Conservation (phyloP, 2,329 filamentous ascomycete species). For the Sarocladium oryzae region DNA sequence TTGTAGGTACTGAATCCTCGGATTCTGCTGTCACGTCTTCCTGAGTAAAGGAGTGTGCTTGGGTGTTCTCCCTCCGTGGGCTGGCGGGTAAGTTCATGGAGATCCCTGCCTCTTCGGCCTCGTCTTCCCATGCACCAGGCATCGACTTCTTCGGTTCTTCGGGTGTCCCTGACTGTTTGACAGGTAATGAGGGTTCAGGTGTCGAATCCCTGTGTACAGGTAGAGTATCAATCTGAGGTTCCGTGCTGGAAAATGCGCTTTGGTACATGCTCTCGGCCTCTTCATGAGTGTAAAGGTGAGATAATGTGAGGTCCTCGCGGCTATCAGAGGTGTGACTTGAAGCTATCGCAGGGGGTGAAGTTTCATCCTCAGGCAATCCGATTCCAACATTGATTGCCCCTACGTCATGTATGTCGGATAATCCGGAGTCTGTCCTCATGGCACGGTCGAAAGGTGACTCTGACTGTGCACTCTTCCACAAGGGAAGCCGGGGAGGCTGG, state of each 20-base stretch:
- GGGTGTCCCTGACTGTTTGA: not conserved
- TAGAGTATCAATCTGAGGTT: not conserved
- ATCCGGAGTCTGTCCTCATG: slow-evolving; percentile 1
- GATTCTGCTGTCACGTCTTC: not conserved
- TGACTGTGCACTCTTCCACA: slow-evolving; percentile 2
- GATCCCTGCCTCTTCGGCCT: slow-evolving; percentile 14
- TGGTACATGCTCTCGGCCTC: slow-evolving; percentile 85
- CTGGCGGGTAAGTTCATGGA: slow-evolving; percentile 10
- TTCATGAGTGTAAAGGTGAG: slow-evolving; percentile 68
- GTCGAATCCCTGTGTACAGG: not conserved
- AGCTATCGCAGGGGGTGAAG: slow-evolving; percentile 11
- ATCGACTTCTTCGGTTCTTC: slow-evolving; percentile 24
- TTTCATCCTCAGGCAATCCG: too few relatives aligned
- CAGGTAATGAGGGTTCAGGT: not conserved
- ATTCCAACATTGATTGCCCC: too few relatives aligned
- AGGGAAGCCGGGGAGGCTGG: not conserved
- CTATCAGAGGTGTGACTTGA: slow-evolving; percentile 4
- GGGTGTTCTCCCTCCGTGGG: slow-evolving; percentile 8
- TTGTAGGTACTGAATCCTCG: not conserved
- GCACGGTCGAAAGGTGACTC: slow-evolving; percentile 7
- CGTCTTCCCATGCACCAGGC: slow-evolving; percentile 47
- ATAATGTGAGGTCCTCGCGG: slow-evolving; percentile 47
- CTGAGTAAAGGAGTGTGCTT: slow-evolving; percentile 8
- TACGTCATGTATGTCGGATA: not conserved
- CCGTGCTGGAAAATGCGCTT: slow-evolving; percentile 53